Percentiles rank a stretch among this genome's conserved stretches.
These are phyloP conservation scores for Clonostachys rosea DNA, from an alignment of 2,329 filamentous ascomycete species.

Conservation along the genomic window DNA sequence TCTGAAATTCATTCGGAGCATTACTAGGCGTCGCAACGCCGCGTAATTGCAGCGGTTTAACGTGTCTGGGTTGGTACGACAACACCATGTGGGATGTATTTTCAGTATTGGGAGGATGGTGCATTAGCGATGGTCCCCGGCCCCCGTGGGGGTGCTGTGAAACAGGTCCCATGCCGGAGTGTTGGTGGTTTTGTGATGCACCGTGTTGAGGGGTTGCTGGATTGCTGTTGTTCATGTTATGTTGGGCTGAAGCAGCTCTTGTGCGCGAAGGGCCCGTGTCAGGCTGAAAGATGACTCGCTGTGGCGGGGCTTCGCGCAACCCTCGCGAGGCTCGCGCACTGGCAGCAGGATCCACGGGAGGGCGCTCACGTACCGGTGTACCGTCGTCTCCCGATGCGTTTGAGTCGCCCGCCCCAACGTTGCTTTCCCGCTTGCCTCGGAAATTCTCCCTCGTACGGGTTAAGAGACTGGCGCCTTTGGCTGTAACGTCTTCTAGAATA, in stretches of 20 bases:
- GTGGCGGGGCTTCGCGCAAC: slow-evolving; percentile 77
- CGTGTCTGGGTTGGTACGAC: slow-evolving; percentile 64
- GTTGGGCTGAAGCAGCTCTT: slow-evolving; percentile 13
- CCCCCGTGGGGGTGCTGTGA: slow-evolving; percentile 12
- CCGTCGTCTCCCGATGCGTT: slow-evolving; percentile 57
- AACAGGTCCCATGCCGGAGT: slow-evolving; percentile 10
- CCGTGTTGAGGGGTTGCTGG: slow-evolving; percentile 2
- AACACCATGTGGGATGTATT: slow-evolving; percentile 57
- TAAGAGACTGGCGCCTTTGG: slow-evolving; percentile 77
- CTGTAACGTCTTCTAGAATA: slow-evolving; percentile 82
- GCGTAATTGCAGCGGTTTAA: slow-evolving; percentile 61
- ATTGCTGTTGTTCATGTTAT: slow-evolving; percentile 1
- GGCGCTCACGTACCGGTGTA: slow-evolving; percentile 50
- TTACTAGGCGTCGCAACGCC: slow-evolving; percentile 73
- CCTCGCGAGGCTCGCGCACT: slow-evolving; percentile 57
- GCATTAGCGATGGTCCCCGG: slow-evolving; percentile 38
- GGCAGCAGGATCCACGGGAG: slow-evolving; percentile 44
- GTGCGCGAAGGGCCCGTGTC: slow-evolving; percentile 64
- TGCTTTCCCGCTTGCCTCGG: slow-evolving; percentile 38
- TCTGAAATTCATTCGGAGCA: slow-evolving; percentile 60
- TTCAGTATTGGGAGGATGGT: slow-evolving; percentile 51
- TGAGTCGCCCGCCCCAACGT: slow-evolving; percentile 49
- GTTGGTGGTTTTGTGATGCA: slow-evolving; percentile 14
- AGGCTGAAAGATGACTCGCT: slow-evolving; percentile 80
- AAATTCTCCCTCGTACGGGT: slow-evolving; percentile 77